Base-by-base conservation (phyloP, 129 eudicot species). In the Oenanthe sinensis region DNA sequence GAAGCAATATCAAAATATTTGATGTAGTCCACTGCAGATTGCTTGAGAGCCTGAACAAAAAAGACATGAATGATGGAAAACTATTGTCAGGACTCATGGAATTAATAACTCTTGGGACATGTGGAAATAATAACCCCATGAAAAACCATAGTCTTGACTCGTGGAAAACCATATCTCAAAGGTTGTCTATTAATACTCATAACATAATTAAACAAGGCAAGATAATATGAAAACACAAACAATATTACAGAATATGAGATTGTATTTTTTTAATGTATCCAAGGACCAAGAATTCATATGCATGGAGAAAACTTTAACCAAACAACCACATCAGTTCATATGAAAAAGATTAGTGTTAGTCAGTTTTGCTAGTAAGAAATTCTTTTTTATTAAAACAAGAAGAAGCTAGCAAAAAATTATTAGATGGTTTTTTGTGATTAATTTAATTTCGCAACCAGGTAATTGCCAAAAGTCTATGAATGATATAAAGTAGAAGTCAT, bases 21-120 rank as follows among this genome's bases (percentile, higher is more conserved):
- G 2, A 96, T 84, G 83, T 83, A 96, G 81, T 90, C 97, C 44
- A 84, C 86, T 8, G 92, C 90, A 17, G 94, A 88, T 54, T 83
- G 87, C 81, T 88, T 92, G 81, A 90, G 81, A 42, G 89, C 85
- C 88, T 90, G 92, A 86, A 79, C 4, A 71, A 37, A 76, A 3
- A 76, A 72, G 63, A 62, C 72, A 78, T 15, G 28, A 48, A 45
- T 17, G 13, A 70, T 17, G 2, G 20, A 36, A 70, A 70, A 33
- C 48, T 22, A 37, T 70, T 37, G 47, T 42, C 43, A 63, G 45
- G 22, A 9, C n/a, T 60, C 33, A 8, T 10, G 12, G 13, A 24
- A n/a, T 0, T 24, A 0, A 24, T 60, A 24, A 60, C 15, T n/a
- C 28, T 60, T 60, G 3, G 36, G 15, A 24, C 33, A n/a, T 1